Percentiles rank a stretch among this genome's conserved stretches.
Conservation (phyloP, 805 yeast genomes). For the Cyberlindnera misumaiensis region DNA sequence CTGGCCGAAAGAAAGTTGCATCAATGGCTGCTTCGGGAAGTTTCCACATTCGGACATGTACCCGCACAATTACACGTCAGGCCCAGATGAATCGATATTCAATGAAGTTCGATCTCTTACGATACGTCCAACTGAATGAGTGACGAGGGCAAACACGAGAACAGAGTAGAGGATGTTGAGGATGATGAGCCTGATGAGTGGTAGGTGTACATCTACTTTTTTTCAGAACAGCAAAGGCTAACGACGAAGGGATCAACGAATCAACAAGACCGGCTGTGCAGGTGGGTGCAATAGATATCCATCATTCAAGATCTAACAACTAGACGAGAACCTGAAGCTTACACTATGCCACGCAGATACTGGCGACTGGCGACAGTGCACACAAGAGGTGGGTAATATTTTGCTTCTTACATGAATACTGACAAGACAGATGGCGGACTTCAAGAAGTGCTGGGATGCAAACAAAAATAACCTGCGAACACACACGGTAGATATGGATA, state of each 20-base stretch:
- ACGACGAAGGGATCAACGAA: conserved; percentile 55
- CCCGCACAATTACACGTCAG: too few species aligned
- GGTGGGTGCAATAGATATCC: conserved; percentile 27
- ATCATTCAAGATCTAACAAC: conserved; percentile 1
- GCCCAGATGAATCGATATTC: too few species aligned
- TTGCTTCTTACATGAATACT: neutral
- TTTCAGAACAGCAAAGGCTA: neutral
- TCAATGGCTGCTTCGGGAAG: neutral
- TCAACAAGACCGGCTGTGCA: conserved; percentile 68
- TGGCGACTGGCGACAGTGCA: conserved; percentile 74
- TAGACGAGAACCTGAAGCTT: conserved; percentile 60
- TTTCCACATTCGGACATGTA: too few species aligned
- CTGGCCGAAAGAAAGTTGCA: too few species aligned
- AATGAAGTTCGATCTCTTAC: too few species aligned
- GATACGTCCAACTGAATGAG: too few species aligned
- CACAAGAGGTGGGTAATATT: conserved; percentile 44
- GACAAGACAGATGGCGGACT: conserved; percentile 31
- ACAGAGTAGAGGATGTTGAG: conserved; percentile 21
- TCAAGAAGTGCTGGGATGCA: conserved; percentile 36
- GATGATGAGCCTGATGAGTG: conserved; percentile 70
- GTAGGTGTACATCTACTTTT: conserved; percentile 26
- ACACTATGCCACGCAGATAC: conserved; percentile 78
- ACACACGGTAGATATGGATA: conserved; percentile 26
- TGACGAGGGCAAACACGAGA: too few species aligned
- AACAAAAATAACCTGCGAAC: conserved; percentile 34